Evolutionary conservation across 1,284 basidiomycete species (phyloP).

Genomic region (Cryptococcus deneoformans): DNA sequence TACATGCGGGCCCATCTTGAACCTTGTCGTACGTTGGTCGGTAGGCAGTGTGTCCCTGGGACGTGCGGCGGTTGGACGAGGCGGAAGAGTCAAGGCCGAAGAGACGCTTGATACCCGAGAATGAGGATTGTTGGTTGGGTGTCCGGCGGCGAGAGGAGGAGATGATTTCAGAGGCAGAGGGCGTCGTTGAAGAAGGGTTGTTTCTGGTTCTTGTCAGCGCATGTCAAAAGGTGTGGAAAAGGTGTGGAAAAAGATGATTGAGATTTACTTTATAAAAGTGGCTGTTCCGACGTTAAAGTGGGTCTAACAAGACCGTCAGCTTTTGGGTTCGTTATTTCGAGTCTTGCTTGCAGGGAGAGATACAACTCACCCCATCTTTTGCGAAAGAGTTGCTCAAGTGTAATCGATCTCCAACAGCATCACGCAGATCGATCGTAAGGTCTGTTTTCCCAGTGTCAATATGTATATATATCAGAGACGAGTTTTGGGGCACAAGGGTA

Average conservation of each 20-base stretch:
- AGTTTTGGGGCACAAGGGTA: neutral
- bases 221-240: neutral
- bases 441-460: conserved; percentile 52
- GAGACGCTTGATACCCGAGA: conserved; percentile 40
- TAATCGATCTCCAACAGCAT: conserved; percentile 86
- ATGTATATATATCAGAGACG: neutral
- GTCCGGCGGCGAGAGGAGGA: conserved; percentile 33
- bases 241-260: neutral
- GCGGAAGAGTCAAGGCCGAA: conserved; percentile 44
- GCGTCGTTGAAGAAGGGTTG: conserved; percentile 6
- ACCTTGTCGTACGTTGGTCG: conserved; percentile 69
- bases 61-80: neutral
- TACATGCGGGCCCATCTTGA: conserved; percentile 66
- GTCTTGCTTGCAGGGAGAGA: too few species aligned
- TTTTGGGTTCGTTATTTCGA: neutral
- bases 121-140: conserved; percentile 35
- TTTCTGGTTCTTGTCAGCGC: conserved; percentile 5
- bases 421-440: conserved; percentile 83
- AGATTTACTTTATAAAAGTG: conserved; percentile 61
- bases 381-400: conserved; percentile 79
- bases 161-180: conserved; percentile 44
- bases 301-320: conserved; percentile 54
- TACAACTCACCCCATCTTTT: conserved; percentile 71
- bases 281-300: conserved; percentile 82
- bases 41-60: conserved; percentile 51